Evolutionary conservation across 2,329 filamentous ascomycete genomes (phyloP), one percentile per base, ranked within the genome.

Genomic region (Ophiostoma sp.): DNA sequence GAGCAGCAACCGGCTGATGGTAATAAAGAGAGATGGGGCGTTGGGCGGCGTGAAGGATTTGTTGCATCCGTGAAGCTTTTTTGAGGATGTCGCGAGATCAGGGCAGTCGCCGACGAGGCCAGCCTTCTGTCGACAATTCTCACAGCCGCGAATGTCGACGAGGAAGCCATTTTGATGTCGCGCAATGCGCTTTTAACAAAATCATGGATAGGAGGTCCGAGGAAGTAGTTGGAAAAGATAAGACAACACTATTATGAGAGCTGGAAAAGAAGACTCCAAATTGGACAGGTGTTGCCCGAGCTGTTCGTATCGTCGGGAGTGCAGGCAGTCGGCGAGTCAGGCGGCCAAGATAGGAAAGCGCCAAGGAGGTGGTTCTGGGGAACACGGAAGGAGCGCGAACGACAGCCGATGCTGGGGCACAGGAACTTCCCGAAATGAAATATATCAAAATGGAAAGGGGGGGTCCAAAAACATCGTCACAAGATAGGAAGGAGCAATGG

Each of bases 271-370:
- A 36, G 60, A 64, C 6, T 6, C 1, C 17, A 36, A n/a, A 64
- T 23, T 36, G 35, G 60, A 20, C 60, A 62, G 60, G 31, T 36
- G 60, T 23, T 13, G 33, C 4, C 10, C 15, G 17, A 7, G 33
- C 13, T 13, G 60, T n/a, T n/a, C 15, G 20, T 64, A 20, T 64
- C 57, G 57, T 23, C 60, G 60, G 33, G 7, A 35, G 60, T n/a
- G 10, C 17, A 11, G 60, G 60, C 60, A 64, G 33, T 64, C 60
- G 60, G 60, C 60, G 60, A 35, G 15, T 36, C 60, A 64, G 60
- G 15, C 60, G 60, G 60, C 60, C 60, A 11, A n/a, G 60, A 64
- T 36, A 23, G 60, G 60, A 64, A 64, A 36, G 60, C 60, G 31
- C 33, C 33, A 33, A 48, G 44, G 17, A 17, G 7, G 60, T 64